Evolutionary conservation across 495 filamentous ascomycete genomes (phyloP).

Genomic region (Aspergillus funiculosus): DNA sequence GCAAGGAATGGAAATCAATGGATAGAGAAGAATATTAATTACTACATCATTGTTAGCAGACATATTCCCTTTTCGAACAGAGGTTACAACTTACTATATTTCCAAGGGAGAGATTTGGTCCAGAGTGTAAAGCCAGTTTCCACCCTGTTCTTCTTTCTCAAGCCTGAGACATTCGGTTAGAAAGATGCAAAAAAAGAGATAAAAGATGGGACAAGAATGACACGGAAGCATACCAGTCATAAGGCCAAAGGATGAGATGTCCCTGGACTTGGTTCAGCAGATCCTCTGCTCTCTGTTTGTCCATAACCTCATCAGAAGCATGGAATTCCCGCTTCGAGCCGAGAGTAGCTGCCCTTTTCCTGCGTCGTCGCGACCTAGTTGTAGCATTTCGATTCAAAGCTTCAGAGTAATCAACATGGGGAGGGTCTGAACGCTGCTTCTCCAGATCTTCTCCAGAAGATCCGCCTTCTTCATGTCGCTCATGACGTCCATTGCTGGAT

Average conservation of each 20-base stretch:
- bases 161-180: constrained; percentile 44
- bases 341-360: constrained; percentile 71
- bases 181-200: too few relatives aligned
- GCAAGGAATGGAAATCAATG: not conserved
- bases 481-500: constrained; percentile 16
- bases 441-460: constrained; percentile 29
- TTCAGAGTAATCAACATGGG: constrained; percentile 45
- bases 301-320: constrained; percentile 65
- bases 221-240: constrained; percentile 62
- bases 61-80: not conserved
- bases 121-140: constrained; percentile 95
- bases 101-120: constrained; percentile 93
- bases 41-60: not conserved
- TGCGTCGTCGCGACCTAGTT: constrained; percentile 44
- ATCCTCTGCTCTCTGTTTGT: constrained; percentile 67
- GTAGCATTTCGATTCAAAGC: constrained; percentile 43
- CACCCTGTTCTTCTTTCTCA: constrained; percentile 78
- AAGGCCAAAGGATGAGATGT: constrained; percentile 83
- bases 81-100: constrained; percentile 74
- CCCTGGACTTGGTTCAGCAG: constrained; percentile 80
- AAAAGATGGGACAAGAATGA: not conserved
- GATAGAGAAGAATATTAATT: constrained; percentile 6
- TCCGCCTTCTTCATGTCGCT: constrained; percentile 20
- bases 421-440: constrained; percentile 30
- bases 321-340: constrained; percentile 66